Evolutionary conservation across 1,284 basidiomycete genomes (phyloP).

Genomic region (Apiotrichum gracile): DNA sequence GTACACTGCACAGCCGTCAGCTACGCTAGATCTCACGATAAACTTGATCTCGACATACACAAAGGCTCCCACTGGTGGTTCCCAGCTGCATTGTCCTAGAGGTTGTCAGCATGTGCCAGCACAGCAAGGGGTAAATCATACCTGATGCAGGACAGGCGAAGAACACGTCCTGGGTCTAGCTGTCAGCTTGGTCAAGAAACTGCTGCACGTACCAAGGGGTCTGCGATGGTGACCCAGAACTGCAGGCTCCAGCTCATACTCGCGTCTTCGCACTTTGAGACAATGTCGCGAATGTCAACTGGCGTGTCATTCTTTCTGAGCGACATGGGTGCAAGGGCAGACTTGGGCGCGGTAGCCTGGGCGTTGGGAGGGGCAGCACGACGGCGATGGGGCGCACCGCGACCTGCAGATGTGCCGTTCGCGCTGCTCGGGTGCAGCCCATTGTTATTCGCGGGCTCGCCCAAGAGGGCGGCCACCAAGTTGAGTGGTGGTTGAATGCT

Average conservation of each 20-base stretch:
- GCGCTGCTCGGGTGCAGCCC: background rate
- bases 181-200: background rate
- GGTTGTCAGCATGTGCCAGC: background rate
- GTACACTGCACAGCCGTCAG: conserved; percentile 54
- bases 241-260: conserved; percentile 40
- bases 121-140: background rate
- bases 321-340: too few relatives aligned
- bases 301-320: too few relatives aligned
- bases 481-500: background rate
- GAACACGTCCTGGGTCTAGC: conserved; percentile 70
- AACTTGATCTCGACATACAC: conserved; percentile 56
- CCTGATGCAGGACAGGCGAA: conserved; percentile 77
- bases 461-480: background rate
- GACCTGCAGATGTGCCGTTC: background rate
- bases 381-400: background rate
- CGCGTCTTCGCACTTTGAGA: conserved; percentile 38
- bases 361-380: too few relatives aligned
- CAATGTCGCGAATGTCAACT: conserved; percentile 30
- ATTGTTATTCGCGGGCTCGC: background rate
- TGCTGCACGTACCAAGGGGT: conserved; percentile 31
- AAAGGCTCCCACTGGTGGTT: conserved; percentile 80
- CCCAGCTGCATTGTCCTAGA: conserved; percentile 86
- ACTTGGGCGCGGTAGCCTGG: background rate
- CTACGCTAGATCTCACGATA: background rate
- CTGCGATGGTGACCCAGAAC: conserved; percentile 47